phyloP scores from a whole-genome alignment of 345 rosid species.

The Hibiscus mutabilis region DNA sequence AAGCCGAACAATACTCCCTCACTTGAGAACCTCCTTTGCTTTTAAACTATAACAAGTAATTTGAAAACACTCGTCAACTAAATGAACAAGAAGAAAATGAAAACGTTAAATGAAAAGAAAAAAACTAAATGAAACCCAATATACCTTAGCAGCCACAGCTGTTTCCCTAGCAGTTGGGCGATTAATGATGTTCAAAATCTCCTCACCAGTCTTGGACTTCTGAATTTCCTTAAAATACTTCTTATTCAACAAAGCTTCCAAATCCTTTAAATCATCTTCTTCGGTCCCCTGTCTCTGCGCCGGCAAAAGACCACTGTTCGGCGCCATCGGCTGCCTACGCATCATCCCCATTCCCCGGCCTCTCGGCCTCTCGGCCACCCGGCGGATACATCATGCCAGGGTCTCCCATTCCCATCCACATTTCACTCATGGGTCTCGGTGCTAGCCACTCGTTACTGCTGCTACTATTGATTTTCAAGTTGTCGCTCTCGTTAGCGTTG shows the following conservation, averaged over 20 bases:
- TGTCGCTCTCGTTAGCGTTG: constrained; percentile 2
- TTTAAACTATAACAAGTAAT: constrained; percentile 58
- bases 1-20: constrained; percentile 84
- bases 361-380: constrained; percentile 27
- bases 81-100: background rate
- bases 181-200: constrained; percentile 81
- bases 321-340: constrained; percentile 45
- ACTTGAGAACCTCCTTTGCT: constrained; percentile 97
- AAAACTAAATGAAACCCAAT: background rate
- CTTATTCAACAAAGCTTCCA: constrained; percentile 80
- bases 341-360: constrained; percentile 43
- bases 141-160: constrained; percentile 91
- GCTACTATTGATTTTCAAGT: constrained; percentile 4
- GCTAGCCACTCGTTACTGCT: constrained; percentile 30
- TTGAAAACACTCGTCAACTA: constrained; percentile 13
- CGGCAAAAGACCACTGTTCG: background rate
- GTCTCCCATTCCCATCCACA: constrained; percentile 54
- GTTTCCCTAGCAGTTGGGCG: constrained; percentile 91
- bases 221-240: constrained; percentile 84
- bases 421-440: constrained; percentile 41
- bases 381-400: constrained; percentile 30
- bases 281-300: constrained; percentile 51
- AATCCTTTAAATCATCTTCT: constrained; percentile 85
- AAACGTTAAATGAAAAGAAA: background rate
- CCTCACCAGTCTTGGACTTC: constrained; percentile 87